Evolutionary conservation across 169 alveolate species (phyloP), one percentile per base, ranked within the genome.

Genomic region (Plasmodium inui): DNA sequence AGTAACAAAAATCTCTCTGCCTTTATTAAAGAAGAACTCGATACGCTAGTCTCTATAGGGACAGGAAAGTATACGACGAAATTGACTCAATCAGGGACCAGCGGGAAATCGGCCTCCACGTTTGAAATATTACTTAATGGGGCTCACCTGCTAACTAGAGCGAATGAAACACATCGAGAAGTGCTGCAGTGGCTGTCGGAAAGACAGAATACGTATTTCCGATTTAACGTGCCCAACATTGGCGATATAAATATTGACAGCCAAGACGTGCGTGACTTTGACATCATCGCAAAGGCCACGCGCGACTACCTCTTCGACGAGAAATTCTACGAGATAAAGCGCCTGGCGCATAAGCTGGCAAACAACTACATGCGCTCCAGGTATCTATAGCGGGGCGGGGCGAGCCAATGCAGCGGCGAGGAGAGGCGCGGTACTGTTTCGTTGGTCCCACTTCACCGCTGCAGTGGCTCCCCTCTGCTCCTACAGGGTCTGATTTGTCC

Each of bases 11-110:
- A 67, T 41, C 44, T 90, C 7, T 53, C 83, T 17, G 2, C 84
- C 10, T 94, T 93, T 93, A 89, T 90, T 28, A 61, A 94, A 22
- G 96, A 94, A n/a, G 95, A 94, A 55, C 81, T 94, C 41, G 96
- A 94, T 81, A 85, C 92, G 0, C 28, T 94, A 32, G 96, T 94
- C 2, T 94, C 96, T 10, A 83, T 94, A 26, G 96, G 96, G 9
- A 94, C 96, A 2, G 96, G 96, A 14, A 89, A 94, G 19, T 70
- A 81, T 0, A 86, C 92, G 1, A 92, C 86, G 3, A 79, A 83
- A 70, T 82, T 94, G 14, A 94, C 96, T 5, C 96, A 94, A 28
- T 61, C 91, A n/a, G 93, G 46, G 17, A 17, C 81, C 12, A 80
- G 74, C 19, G 50, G 82, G 0, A 79, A 76, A 79, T 57, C 90